These are phyloP conservation scores for Botrytis fragariae DNA, from an alignment of 2,329 filamentous ascomycete species.

Conservation along the genomic window DNA sequence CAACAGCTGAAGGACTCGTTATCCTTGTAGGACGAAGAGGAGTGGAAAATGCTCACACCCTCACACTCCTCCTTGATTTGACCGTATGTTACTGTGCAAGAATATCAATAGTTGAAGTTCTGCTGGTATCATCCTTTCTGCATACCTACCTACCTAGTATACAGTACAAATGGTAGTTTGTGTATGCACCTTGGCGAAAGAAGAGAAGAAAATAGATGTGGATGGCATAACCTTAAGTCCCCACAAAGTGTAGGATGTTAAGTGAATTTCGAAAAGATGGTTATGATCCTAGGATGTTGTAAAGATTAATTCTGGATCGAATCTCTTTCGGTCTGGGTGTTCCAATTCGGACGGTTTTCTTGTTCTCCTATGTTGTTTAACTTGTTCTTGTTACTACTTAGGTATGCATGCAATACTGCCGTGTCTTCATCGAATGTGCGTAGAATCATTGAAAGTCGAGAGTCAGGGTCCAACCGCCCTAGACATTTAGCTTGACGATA, in stretches of 20 bases:
- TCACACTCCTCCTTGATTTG: not conserved
- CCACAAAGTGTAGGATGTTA: not conserved
- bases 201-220: not conserved
- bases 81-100: not conserved
- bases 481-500: not conserved
- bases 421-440: conserved; percentile 1
- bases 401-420: not conserved
- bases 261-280: not conserved
- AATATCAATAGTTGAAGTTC: not conserved
- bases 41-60: not conserved
- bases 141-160: not conserved
- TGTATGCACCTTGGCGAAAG: conserved; percentile 1
- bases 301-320: not conserved
- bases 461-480: conserved; percentile 7
- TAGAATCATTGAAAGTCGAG: not conserved
- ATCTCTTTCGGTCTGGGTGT: not conserved
- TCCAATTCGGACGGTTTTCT: conserved; percentile 2
- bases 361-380: not conserved
- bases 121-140: not conserved
- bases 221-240: not conserved
- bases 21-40: conserved; percentile 2
- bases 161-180: not conserved
- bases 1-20: not conserved
- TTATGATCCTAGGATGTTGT: not conserved
- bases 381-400: too few species aligned